phyloP scores from a whole-genome alignment of 1,284 basidiomycete genomes.

The Veloboletus limbatus region DNA sequence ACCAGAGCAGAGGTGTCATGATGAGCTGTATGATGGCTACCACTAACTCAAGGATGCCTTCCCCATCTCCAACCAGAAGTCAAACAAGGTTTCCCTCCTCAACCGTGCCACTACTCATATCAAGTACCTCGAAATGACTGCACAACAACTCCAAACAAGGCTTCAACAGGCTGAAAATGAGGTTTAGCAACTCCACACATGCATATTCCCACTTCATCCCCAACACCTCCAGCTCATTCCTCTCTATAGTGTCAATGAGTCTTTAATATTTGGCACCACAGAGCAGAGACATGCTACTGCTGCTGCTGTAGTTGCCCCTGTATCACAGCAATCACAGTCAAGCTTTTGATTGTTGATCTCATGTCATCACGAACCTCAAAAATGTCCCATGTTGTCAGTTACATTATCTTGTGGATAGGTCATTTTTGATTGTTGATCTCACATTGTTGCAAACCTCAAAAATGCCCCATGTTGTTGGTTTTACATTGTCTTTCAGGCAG shows the following conservation, averaged over 20 bases:
- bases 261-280: conserved; percentile 77
- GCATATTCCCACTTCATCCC: conserved; percentile 16
- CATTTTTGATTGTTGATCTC: conserved; percentile 44
- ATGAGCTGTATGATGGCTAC: conserved; percentile 86
- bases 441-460: conserved; percentile 16
- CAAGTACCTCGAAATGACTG: conserved; percentile 74
- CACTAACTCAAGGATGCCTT: conserved; percentile 81
- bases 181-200: conserved; percentile 69
- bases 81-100: conserved; percentile 82
- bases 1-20: conserved; percentile 81
- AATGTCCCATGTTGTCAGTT: conserved; percentile 27
- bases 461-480: conserved; percentile 28
- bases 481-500: too few relatives aligned
- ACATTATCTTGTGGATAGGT: too few relatives aligned
- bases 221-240: conserved; percentile 8
- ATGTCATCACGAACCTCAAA: conserved; percentile 16
- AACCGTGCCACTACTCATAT: conserved; percentile 81
- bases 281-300: conserved; percentile 65
- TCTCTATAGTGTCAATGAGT: conserved; percentile 68
- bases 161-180: conserved; percentile 73
- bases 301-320: conserved; percentile 51
- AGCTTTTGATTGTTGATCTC: conserved; percentile 46
- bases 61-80: conserved; percentile 83
- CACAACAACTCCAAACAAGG: conserved; percentile 67
- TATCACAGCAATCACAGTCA: conserved; percentile 40